A percentile compares a stretch with the other conserved stretches of the same genome.
phyloP scores from a whole-genome alignment of 352 stramenopile species.

The Globisporangium megalacanthum region DNA sequence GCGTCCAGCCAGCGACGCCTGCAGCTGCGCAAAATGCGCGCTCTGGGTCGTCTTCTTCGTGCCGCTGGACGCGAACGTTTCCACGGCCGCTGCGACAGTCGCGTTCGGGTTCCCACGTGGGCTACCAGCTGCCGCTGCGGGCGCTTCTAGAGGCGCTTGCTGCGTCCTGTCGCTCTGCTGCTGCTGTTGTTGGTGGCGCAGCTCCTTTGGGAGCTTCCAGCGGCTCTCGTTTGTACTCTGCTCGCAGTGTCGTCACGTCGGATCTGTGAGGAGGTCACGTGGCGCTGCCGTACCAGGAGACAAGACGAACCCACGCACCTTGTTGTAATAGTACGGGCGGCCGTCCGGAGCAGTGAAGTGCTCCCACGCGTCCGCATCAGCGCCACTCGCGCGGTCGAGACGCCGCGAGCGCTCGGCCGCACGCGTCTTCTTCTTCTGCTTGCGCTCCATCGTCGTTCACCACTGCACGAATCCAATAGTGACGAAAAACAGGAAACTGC shows the following conservation, averaged over 20 bases:
- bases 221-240: slow-evolving; percentile 52
- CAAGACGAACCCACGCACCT: slow-evolving; percentile 15
- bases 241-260: too few relatives aligned
- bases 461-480: not conserved
- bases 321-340: slow-evolving; percentile 61
- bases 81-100: slow-evolving; percentile 1
- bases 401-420: too few relatives aligned
- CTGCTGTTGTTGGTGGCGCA: slow-evolving; percentile 2
- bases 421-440: too few relatives aligned
- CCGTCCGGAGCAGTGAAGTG: slow-evolving; percentile 29
- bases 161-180: not conserved
- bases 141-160: too few relatives aligned
- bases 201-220: slow-evolving; percentile 42
- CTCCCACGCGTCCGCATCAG: slow-evolving; percentile 27
- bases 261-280: too few relatives aligned
- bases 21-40: slow-evolving; percentile 41
- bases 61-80: not conserved
- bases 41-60: slow-evolving; percentile 14
- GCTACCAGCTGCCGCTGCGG: not conserved
- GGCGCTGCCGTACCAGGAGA: too few relatives aligned
- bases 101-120: slow-evolving; percentile 8
- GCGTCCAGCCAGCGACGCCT: slow-evolving; percentile 46
- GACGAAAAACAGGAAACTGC: not conserved
- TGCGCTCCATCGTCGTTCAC: too few relatives aligned
- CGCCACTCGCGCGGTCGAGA: too few relatives aligned